phyloP scores from a whole-genome alignment of 2,329 filamentous ascomycete genomes.

The Dothistroma septosporum region DNA sequence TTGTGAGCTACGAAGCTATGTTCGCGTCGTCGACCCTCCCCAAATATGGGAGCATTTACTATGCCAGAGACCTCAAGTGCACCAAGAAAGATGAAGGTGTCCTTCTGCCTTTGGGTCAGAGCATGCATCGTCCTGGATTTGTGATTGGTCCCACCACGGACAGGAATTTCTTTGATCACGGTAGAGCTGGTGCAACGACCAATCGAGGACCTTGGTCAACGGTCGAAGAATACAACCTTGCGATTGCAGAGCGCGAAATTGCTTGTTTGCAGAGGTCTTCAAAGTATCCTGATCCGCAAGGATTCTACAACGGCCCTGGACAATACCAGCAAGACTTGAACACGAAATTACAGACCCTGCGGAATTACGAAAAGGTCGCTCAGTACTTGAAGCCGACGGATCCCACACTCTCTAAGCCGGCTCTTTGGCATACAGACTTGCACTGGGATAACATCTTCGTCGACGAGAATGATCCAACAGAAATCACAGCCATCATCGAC shows the following conservation, averaged over 20 bases:
- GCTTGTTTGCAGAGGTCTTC: slow-evolving; percentile 9
- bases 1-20: slow-evolving; percentile 7
- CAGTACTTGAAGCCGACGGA: slow-evolving; percentile 7
- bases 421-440: slow-evolving; percentile 30
- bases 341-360: slow-evolving; percentile 1
- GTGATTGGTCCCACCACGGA: slow-evolving; percentile 9
- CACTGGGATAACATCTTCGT: slow-evolving; percentile 36
- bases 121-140: not conserved
- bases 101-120: not conserved
- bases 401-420: not conserved
- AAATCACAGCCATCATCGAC: slow-evolving; percentile 35
- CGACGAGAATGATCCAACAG: slow-evolving; percentile 28
- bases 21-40: slow-evolving; percentile 2
- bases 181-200: slow-evolving; percentile 6
- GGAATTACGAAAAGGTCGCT: slow-evolving; percentile 4
- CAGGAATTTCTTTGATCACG: slow-evolving; percentile 10
- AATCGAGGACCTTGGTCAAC: slow-evolving; percentile 12
- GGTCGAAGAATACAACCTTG: slow-evolving; percentile 10
- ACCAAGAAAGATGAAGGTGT: not conserved
- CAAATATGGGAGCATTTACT: slow-evolving; percentile 7
- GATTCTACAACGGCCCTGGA: slow-evolving; percentile 13
- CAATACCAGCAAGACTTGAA: slow-evolving; percentile 8
- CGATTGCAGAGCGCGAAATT: slow-evolving; percentile 8
- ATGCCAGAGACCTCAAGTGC: slow-evolving; percentile 6
- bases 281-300: slow-evolving; percentile 9